Evolutionary conservation across 2,329 filamentous ascomycete genomes (phyloP).

Genomic region (Colletotrichum cordylinicola): DNA sequence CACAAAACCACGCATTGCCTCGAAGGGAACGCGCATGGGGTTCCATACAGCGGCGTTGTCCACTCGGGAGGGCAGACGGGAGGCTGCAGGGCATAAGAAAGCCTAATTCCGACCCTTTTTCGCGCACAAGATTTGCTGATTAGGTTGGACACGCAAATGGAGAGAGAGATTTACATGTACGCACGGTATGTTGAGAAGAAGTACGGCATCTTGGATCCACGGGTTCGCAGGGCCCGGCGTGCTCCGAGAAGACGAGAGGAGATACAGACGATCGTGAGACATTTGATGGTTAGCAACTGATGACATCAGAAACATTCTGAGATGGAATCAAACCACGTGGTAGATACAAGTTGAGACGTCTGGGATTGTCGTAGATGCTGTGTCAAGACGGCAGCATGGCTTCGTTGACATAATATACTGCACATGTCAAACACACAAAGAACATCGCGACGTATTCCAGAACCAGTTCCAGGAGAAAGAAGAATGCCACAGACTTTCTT

Average conservation of each 20-base stretch:
- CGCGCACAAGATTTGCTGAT: neutral
- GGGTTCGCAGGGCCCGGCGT: neutral
- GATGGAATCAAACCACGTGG: neutral
- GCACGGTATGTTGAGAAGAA: neutral
- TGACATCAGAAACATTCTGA: neutral
- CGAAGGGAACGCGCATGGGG: neutral
- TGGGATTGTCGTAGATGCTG: neutral
- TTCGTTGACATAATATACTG: neutral
- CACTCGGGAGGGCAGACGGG: neutral
- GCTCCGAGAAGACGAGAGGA: neutral
- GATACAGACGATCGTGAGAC: neutral
- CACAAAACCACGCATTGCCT: neutral
- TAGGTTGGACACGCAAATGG: neutral
- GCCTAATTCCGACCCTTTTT: neutral
- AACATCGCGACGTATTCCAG: neutral
- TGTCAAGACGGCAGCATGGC: neutral
- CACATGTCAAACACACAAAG: accelerated
- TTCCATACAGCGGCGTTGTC: neutral
- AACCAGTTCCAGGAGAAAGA: neutral
- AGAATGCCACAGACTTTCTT: neutral
- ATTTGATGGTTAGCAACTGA: neutral
- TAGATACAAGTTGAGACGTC: neutral
- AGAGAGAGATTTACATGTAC: neutral
- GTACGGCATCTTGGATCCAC: neutral
- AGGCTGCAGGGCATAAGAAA: neutral